phyloP scores from a whole-genome alignment of 208 protist genomes.

The Leishmania guyanensis region DNA sequence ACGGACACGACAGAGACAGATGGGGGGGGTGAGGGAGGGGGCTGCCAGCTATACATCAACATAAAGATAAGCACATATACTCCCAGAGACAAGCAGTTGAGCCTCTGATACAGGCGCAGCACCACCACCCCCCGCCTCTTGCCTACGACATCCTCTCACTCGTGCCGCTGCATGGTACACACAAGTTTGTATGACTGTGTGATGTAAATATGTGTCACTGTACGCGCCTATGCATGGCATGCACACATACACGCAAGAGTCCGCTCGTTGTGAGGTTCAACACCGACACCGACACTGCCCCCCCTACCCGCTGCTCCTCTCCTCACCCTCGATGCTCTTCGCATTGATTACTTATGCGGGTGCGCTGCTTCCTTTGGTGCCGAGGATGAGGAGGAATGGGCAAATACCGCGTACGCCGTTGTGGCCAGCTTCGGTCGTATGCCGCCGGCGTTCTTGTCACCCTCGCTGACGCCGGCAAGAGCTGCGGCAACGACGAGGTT shows the following conservation, averaged over 20 bases:
- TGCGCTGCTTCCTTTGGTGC: constrained; percentile 22
- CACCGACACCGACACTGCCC: background rate
- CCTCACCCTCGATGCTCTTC: no score
- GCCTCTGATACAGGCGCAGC: background rate
- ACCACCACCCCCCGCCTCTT: background rate
- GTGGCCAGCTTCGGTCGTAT: constrained; percentile 2
- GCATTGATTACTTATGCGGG: constrained; percentile 2
- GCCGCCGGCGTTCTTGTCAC: constrained; percentile 1
- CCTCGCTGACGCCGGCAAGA: background rate
- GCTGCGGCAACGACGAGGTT: constrained; percentile 3
- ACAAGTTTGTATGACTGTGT: background rate
- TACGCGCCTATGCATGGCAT: background rate
- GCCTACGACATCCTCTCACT: background rate
- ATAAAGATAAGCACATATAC: background rate
- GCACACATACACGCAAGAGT: background rate
- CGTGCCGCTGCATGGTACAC: background rate
- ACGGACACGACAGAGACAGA: background rate
- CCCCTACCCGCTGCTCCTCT: background rate
- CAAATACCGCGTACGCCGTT: constrained; percentile 17
- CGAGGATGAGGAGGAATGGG: background rate
- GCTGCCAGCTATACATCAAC: background rate
- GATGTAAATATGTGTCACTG: background rate
- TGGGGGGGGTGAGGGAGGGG: background rate
- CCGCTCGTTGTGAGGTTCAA: no score
- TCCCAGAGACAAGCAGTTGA: background rate